Evolutionary conservation across 202 grass and related monocot species (phyloP).

Genomic region (Dendrocalamus latiflorus): DNA sequence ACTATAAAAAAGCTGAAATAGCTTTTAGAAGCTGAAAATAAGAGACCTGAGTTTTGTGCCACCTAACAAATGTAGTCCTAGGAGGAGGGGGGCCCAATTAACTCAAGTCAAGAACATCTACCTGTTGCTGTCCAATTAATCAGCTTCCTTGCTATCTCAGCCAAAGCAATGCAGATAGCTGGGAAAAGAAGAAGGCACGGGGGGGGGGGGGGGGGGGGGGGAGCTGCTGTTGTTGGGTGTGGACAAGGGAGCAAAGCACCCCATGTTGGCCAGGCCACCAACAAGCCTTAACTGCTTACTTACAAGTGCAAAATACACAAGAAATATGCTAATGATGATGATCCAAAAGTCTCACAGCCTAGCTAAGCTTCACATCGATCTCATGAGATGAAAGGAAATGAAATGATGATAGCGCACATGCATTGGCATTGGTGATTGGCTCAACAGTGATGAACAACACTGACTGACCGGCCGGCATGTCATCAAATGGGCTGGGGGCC

Average conservation of each 20-base stretch:
- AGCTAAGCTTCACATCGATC: constrained; percentile 19
- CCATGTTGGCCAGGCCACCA: constrained; percentile 43
- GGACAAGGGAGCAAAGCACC: constrained; percentile 25
- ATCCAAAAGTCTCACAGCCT: constrained; percentile 1
- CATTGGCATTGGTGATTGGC: background rate
- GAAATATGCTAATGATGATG: background rate
- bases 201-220: background rate
- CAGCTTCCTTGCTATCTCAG: constrained; percentile 45
- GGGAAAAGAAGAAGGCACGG: background rate
- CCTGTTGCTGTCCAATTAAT: constrained; percentile 44
- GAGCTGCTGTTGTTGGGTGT: constrained; percentile 4
- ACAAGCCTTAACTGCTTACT: constrained; percentile 33
- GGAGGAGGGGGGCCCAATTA: background rate
- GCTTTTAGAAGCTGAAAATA: no score
- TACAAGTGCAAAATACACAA: constrained; percentile 16
- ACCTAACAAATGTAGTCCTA: background rate
- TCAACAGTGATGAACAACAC: background rate
- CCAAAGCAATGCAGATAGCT: constrained; percentile 6
- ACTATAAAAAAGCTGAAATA: no score
- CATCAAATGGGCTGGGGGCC: background rate
- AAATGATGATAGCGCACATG: constrained; percentile 31
- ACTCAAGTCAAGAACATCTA: constrained; percentile 19
- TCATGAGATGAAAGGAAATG: background rate
- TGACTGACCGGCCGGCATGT: background rate
- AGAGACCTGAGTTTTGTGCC: background rate